phyloP scores from a whole-genome alignment of 352 stramenopile genomes.

The Phytophthora brassicae region DNA sequence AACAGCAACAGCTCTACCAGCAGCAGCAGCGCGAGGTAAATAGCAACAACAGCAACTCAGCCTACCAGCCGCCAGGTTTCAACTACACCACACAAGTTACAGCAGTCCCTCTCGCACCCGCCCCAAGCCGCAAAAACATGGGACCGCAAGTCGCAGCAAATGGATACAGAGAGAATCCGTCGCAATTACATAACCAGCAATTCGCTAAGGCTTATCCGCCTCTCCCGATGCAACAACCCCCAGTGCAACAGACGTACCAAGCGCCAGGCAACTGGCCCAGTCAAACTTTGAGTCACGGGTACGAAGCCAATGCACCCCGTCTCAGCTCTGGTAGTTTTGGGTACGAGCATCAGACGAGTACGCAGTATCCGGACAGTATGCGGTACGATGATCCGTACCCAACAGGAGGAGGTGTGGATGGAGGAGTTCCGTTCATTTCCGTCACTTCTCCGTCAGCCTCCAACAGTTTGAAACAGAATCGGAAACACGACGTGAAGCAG shows the following conservation, averaged over 20 bases:
- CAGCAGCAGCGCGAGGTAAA: background rate
- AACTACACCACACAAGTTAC: slow-evolving; percentile 39
- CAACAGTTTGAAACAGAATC: slow-evolving; percentile 24
- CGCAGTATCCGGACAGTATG: slow-evolving; percentile 34
- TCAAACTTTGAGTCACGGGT: slow-evolving; percentile 20
- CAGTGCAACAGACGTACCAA: slow-evolving; percentile 23
- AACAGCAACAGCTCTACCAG: slow-evolving; percentile 14
- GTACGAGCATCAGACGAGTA: slow-evolving; percentile 16
- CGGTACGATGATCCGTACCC: slow-evolving; percentile 36
- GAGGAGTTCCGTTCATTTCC: slow-evolving; percentile 43
- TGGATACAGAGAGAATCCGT: slow-evolving; percentile 30
- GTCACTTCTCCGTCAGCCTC: slow-evolving; percentile 40
- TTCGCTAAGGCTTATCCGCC: slow-evolving; percentile 32
- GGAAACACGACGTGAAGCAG: slow-evolving; percentile 14
- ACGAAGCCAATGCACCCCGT: slow-evolving; percentile 23
- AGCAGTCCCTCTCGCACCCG: slow-evolving; percentile 24
- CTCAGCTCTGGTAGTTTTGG: slow-evolving; percentile 22
- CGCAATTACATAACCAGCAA: slow-evolving; percentile 32
- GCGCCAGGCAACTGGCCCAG: slow-evolving; percentile 23
- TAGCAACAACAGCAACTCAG: slow-evolving; percentile 15
- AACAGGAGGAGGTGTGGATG: slow-evolving; percentile 21
- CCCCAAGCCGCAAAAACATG: slow-evolving; percentile 28
- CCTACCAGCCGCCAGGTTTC: slow-evolving; percentile 29
- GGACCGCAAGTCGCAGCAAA: slow-evolving; percentile 51
- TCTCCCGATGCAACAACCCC: slow-evolving; percentile 27